Evolutionary conservation across 2,329 filamentous ascomycete species (phyloP), one percentile per base, ranked within the genome.

Genomic region (Penicillium thymicola): DNA sequence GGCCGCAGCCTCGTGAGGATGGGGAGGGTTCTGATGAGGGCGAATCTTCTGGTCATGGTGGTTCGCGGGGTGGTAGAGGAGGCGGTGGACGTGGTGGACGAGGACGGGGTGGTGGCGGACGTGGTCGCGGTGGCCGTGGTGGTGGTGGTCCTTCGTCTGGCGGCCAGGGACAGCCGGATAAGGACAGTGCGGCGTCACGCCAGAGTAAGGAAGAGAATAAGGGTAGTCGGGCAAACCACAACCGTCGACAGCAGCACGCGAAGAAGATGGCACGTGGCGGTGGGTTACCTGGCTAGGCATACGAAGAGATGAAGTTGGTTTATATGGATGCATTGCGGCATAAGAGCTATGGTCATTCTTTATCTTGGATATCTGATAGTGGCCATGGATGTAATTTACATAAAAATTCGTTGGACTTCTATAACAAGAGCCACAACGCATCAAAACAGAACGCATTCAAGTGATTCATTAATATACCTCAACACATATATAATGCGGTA

Each of bases 141-240:
- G 62, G 61, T 36, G 45, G 59, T 18, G 51, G 52, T 3, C 45
- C 58, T 34, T 50, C 60, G 43, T 59, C 68, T 51, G 83, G 85
- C 7, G 88, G 90, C n/a, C 85, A 84, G 65, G 82, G 43, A 4
- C 55, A 81, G 10, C 85, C 85, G 64, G 83, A 82, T n/a, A 92
- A 89, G 65, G 83, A 82, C 16, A 92, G 89, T 0, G 85, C 91
- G 63, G 76, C 79, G 52, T 87, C 89, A 10, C 82, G 91, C 63
- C 82, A 86, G 65, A 82, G 83, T 60, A 96, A 96, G 70, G 92
- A 96, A 69, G 86, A 89, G 27, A 89, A 86, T 64, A 96, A 96
- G 72, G 82, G 87, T 3, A 89, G 88, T 23, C 81, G 88, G 59
- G 92, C 90, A 32, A 96, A 96, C 70, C 92, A 96, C 71, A 94